Evolutionary conservation across 2,329 filamentous ascomycete species (phyloP), one percentile per base, ranked within the genome.

Genomic region (Penicillium griseofulvum): DNA sequence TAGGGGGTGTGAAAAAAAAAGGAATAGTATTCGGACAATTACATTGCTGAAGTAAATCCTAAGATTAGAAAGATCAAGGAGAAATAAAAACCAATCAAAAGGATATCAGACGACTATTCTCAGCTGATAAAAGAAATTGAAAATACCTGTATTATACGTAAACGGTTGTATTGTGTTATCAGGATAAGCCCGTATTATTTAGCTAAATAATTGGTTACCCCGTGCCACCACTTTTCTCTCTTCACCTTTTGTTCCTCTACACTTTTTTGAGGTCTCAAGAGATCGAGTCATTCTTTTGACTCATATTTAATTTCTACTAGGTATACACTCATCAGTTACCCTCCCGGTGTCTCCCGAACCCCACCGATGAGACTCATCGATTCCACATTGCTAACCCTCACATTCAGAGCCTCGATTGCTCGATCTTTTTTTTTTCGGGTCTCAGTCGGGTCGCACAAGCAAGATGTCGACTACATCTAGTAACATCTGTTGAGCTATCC

Each of bases 391-490:
- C 52, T 55, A 51, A 55, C 47, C 28, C 34, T 55, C 52, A 12
- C 47, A 33, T 51, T 22, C 28, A 55, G 39, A 55, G 47, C 41
- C 39, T 34, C 51, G 45, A 54, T 58, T 45, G 19, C 52, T 58
- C 55, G 38, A 45, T 41, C 17, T 43, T 37, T 43, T 39, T 43
- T 39, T 24, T 41, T 28, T 61, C 41, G 33, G 36, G 31, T 43
- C 24, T 49, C 56, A 49, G 51, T 55, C 52, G 43, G 59, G 59
- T 65, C 52, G 53, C 56, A 58, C 57, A 63, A 65, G 56, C 69
- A 73, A 70, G 62, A 73, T 73, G 71, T 71, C 68, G 67, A 66
- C 60, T 56, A 60, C 62, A 58, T 48, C 64, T 65, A 58, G 59
- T 49, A 63, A 57, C 66, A 65, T 59, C 62, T 66, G 61, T 56